Base-by-base conservation (phyloP, 352 stramenopile species). In the Peronospora farinosa region DNA sequence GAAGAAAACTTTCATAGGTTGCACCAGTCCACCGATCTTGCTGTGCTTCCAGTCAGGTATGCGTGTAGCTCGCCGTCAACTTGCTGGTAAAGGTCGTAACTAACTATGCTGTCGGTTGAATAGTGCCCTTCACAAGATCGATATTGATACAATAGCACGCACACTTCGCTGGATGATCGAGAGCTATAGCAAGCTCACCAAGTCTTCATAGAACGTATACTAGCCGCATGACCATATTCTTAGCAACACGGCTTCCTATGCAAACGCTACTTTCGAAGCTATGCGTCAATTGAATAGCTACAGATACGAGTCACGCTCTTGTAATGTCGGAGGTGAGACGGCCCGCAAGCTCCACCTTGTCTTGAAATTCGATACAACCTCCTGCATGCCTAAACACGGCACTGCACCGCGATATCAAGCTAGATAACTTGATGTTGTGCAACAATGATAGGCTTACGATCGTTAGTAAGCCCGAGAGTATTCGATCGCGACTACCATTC, bases 81-180 rank as follows among this genome's bases (percentile, higher is more conserved):
- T 25, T 23, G 19, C 11, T 28, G 12, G 4, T 6, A 15, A 23
- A 27, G n/a, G 9, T 25, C 36, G 5, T 31, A 40, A 19, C 17
- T 41, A 28, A 28, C 9, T 57, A 7, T 27, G 7, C 30, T 31
- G 25, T 21, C 23, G 12, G 12, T 27, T 47, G 10, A 23, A 48
- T 39, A 89, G 83, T 53, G 83, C 83, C 36, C 70, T 91, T 37
- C 83, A 94, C 71, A 94, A 92, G 65, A 49, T 92, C 12, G 83
- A 94, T 49, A 91, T 94, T 53, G 80, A 92, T 57, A 73, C 69
- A 12, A 58, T 94, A 40, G 83, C 83, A 9, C 62, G 74, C 32
- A 87, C 80, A 15, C 65, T 94, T 25, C 71, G 67, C 37, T 84
- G 66, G 75, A 84, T 78, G 72, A 84, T 83, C 30, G 70, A 79